A percentile compares a stretch with the other conserved stretches of the same genome.
Conservation (phyloP, 305 asterid genomes). For the Fraxinus albicans region DNA sequence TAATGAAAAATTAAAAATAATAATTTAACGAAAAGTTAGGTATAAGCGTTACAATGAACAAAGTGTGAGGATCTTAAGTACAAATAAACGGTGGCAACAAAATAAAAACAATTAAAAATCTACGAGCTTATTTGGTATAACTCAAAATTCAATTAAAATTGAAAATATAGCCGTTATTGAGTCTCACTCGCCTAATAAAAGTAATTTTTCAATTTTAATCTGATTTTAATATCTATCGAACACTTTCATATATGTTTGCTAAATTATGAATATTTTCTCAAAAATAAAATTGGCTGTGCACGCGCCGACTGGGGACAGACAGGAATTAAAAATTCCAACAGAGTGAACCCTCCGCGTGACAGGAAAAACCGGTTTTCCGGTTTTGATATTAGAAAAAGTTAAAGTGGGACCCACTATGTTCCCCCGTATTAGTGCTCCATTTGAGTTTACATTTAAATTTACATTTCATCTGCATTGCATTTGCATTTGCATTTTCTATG, state of each 20-base stretch:
- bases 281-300: neutral
- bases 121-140: too few relatives aligned
- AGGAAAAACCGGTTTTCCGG: conserved; percentile 33
- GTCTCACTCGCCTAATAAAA: too few relatives aligned
- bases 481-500: neutral
- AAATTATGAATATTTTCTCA: neutral
- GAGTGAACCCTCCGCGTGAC: conserved; percentile 39
- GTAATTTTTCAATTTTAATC: too few relatives aligned
- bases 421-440: conserved; percentile 3
- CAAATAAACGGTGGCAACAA: neutral
- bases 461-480: conserved; percentile 14
- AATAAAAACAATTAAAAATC: too few relatives aligned
- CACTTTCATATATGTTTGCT: neutral
- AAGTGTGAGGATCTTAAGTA: neutral
- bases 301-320: neutral
- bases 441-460: conserved; percentile 26
- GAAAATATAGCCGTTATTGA: too few relatives aligned
- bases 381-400: conserved; percentile 17
- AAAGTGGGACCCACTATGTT: conserved; percentile 23
- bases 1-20: too few relatives aligned
- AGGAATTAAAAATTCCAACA: neutral
- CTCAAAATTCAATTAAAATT: too few relatives aligned
- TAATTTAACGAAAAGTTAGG: neutral
- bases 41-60: neutral
- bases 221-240: too few relatives aligned